These are phyloP conservation scores for Eucalyptus albens DNA, from an alignment of 345 rosid genomes.

Conservation along the genomic window DNA sequence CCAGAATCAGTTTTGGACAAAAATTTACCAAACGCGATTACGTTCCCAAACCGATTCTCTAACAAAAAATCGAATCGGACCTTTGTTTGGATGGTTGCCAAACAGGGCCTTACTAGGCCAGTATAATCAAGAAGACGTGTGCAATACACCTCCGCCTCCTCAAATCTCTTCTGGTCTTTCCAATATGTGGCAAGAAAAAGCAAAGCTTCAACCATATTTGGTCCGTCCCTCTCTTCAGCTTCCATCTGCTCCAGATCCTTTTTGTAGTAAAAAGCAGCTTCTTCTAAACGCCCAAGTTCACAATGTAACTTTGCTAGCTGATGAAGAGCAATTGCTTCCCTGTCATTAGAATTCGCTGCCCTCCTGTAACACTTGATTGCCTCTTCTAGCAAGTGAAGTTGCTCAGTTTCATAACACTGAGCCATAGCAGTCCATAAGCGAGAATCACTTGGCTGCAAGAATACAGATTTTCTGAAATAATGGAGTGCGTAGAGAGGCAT, in stretches of 20 bases:
- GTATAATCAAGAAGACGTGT: slow-evolving; percentile 87
- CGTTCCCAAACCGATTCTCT: too few species aligned
- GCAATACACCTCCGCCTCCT: slow-evolving; percentile 93
- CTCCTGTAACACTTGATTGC: slow-evolving; percentile 90
- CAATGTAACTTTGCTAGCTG: slow-evolving; percentile 73
- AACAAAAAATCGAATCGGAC: too few species aligned
- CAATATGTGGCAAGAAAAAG: slow-evolving; percentile 71
- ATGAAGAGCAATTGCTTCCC: slow-evolving; percentile 86
- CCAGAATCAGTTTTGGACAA: too few species aligned
- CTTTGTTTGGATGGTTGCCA: too few species aligned
- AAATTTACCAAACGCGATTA: too few species aligned
- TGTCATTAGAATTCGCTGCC: slow-evolving; percentile 72
- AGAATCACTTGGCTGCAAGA: slow-evolving; percentile 85
- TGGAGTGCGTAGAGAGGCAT: slow-evolving; percentile 90
- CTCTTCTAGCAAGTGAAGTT: slow-evolving; percentile 81
- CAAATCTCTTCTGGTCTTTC: slow-evolving; percentile 51
- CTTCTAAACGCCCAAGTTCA: slow-evolving; percentile 60
- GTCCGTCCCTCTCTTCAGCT: slow-evolving; percentile 91
- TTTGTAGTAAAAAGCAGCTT: slow-evolving; percentile 83
- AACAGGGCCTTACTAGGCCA: slow-evolving; percentile 93
- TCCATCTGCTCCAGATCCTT: slow-evolving; percentile 93
- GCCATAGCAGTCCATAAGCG: slow-evolving; percentile 98
- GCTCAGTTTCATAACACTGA: slow-evolving; percentile 79
- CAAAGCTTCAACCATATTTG: slow-evolving; percentile 82
- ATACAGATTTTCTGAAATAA: slow-evolving; percentile 83